Base-by-base conservation (phyloP, 148 eudicot species). In the Silene uniflora region DNA sequence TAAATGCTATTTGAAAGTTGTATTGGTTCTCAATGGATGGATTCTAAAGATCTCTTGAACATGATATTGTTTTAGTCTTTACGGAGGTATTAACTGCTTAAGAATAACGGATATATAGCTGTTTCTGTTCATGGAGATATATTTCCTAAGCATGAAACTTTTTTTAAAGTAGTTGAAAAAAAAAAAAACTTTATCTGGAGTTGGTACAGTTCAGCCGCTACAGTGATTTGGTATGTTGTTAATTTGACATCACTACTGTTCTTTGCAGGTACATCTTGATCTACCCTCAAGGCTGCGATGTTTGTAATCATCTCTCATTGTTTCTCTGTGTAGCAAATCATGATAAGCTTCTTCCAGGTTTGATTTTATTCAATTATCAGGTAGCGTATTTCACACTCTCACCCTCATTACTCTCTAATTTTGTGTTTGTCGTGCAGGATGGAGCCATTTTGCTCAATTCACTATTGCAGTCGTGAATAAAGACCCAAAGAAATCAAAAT, bases 391-490 rank as follows among this genome's bases (percentile, higher is more conserved):
- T 63, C 55, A 21, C 52, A 2, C 18, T 13, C 49, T 16, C 62
- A 23, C 4, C 11, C 21, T 17, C 7, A 22, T 21, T 29, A 66
- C 56, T 42, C 35, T n/a, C 7, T 44, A 52, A 1, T 66, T 46
- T 44, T 69, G 44, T 76, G 66, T 56, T 62, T 58, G 52, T 63
- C 24, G 76, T 56, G 35, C 85, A 93, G 98, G 98, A 69, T 93
- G 98, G 98, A 89, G 91, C 78, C 98, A 93, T 85, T 89, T 89
- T 84, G 98, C 98, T 29, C 98, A 91, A 85, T 93, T 93, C 83
- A 91, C 98, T 71, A 91, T 93, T 63, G 93, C 97, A 59, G 98
- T 93, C 68, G 92, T 91, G 80, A 93, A 93, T 78, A 93, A 91
- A 78, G 98, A 93, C 85, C 86, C 89, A 1, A 93, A 89, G 75